A percentile compares a stretch with the other conserved stretches of the same genome.
Evolutionary conservation across 495 filamentous ascomycete genomes (phyloP).

Genomic region (Annulohypoxylon nitens): DNA sequence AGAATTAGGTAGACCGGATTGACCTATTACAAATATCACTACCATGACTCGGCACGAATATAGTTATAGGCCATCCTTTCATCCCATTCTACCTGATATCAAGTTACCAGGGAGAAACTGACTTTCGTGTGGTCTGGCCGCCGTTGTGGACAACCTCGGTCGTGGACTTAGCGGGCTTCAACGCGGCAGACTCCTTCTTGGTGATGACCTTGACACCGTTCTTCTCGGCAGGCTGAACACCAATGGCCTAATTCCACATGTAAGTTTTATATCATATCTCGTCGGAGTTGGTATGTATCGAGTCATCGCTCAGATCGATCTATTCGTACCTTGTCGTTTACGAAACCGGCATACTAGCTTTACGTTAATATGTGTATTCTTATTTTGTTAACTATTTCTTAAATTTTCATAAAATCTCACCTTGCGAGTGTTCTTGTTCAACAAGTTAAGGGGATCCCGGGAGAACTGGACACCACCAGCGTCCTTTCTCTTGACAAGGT

Average conservation of each 20-base stretch:
- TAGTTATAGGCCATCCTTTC: background rate
- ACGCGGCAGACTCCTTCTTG: constrained; percentile 81
- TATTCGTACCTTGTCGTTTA: constrained; percentile 87
- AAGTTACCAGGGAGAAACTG: constrained; percentile 57
- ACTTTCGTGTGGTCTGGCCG: constrained; percentile 82
- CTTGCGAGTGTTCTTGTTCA: constrained; percentile 92
- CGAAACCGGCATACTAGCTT: constrained; percentile 83
- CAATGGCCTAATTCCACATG: constrained; percentile 74
- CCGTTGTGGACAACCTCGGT: constrained; percentile 74
- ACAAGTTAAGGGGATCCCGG: constrained; percentile 89
- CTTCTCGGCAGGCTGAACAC: constrained; percentile 74
- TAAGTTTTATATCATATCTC: constrained; percentile 36
- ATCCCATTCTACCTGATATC: background rate
- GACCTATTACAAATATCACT: background rate
- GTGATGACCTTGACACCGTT: constrained; percentile 79
- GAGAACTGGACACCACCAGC: constrained; percentile 88
- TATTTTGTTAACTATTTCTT: background rate
- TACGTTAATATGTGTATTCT: constrained; percentile 49
- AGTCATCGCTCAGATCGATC: background rate
- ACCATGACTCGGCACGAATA: background rate
- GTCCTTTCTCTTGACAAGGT: constrained; percentile 87
- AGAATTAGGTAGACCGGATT: background rate
- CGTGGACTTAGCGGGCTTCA: constrained; percentile 76
- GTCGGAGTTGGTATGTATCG: constrained; percentile 18
- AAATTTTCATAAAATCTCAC: constrained; percentile 61